Percentiles rank a stretch among this genome's conserved stretches.
phyloP scores from a whole-genome alignment of 2,329 filamentous ascomycete species.

The Pochonia chlamydosporia region DNA sequence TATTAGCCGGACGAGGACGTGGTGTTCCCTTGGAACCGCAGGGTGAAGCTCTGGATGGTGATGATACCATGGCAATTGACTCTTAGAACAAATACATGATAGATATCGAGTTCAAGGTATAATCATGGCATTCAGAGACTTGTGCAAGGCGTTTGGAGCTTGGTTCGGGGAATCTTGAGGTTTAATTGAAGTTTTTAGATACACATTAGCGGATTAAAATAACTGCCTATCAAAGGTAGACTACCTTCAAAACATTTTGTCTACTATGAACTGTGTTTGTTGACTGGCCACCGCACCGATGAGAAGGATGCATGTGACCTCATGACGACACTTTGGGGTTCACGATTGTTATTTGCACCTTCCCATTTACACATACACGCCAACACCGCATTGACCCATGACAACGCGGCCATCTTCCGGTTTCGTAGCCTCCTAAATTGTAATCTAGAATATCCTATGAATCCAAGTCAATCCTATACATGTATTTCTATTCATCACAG shows the following conservation, averaged over 20 bases:
- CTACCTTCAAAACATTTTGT: not conserved
- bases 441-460: not conserved
- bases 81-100: conserved; percentile 16
- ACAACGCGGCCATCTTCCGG: not conserved
- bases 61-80: conserved; percentile 87
- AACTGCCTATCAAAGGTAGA: not conserved
- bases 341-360: too few species aligned
- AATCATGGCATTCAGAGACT: conserved; percentile 8
- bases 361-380: too few species aligned
- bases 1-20: conserved; percentile 81
- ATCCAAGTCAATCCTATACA: not conserved
- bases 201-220: not conserved
- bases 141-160: conserved; percentile 16
- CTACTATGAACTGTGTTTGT: not conserved
- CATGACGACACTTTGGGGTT: too few species aligned
- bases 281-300: too few species aligned
- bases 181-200: not conserved
- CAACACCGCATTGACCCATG: too few species aligned
- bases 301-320: too few species aligned
- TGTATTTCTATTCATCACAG: not conserved
- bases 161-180: not conserved
- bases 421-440: not conserved
- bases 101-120: not conserved
- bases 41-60: conserved; percentile 57
- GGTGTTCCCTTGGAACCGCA: conserved; percentile 61